Evolutionary conservation across 768 basidiomycete genomes (phyloP).

Genomic region (Tulasnella sp.): DNA sequence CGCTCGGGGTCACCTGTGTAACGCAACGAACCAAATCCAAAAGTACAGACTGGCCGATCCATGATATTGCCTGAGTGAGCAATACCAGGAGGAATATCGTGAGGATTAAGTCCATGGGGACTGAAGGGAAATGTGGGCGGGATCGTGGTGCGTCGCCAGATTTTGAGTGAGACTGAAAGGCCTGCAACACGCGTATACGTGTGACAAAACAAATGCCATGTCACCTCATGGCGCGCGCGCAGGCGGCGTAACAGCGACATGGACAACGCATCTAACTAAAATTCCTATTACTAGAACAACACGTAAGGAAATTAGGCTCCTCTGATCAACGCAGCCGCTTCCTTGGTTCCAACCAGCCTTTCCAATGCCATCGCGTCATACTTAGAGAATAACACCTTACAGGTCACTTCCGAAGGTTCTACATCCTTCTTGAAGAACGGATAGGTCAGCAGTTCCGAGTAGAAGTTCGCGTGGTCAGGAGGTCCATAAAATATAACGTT

Average conservation of each 20-base stretch:
- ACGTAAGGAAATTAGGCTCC: neutral
- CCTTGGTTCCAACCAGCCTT: slow-evolving; percentile 63
- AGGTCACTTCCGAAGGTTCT: slow-evolving; percentile 81
- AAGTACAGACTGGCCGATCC: slow-evolving; percentile 84
- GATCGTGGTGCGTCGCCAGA: no score
- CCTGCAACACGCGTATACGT: neutral
- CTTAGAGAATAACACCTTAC: slow-evolving; percentile 75
- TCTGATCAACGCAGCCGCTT: slow-evolving; percentile 41
- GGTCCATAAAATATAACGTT: slow-evolving; percentile 92
- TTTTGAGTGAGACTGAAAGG: neutral
- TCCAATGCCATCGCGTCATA: slow-evolving; percentile 88
- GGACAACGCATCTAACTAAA: no score
- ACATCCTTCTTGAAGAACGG: slow-evolving; percentile 89
- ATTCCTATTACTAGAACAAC: neutral
- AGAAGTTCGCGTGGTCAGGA: slow-evolving; percentile 88
- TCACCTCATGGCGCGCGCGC: no score
- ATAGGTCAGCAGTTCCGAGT: slow-evolving; percentile 81
- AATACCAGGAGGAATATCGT: slow-evolving; percentile 83
- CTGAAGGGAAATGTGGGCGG: neutral
- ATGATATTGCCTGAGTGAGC: slow-evolving; percentile 75
- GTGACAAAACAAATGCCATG: neutral
- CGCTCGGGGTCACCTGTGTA: no score
- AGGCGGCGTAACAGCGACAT: neutral
- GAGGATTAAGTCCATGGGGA: slow-evolving; percentile 38
- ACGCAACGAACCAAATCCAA: slow-evolving; percentile 70